Conservation (phyloP, 2,329 filamentous ascomycete genomes). For the Parascedosporium putredinis region DNA sequence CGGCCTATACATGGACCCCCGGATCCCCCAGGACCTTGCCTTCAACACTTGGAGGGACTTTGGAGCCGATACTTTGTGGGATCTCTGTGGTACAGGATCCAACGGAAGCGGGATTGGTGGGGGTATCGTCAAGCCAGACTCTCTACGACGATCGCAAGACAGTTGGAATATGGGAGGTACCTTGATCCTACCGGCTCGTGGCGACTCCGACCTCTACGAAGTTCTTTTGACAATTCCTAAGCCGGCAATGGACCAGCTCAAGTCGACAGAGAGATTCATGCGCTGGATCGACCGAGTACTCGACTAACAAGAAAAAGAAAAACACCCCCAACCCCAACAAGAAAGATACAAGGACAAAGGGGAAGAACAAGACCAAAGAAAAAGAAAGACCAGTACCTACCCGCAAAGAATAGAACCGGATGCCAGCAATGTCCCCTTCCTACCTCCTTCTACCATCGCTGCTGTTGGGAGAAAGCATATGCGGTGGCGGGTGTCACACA, state of each 20-base stretch:
- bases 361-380: too few species aligned
- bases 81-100: conserved; percentile 13
- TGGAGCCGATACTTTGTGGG: conserved; percentile 29
- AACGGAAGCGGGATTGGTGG: background rate
- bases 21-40: conserved; percentile 26
- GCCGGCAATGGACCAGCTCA: conserved; percentile 19
- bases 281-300: conserved; percentile 18
- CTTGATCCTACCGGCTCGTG: conserved; percentile 21
- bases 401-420: too few species aligned
- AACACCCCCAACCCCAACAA: too few species aligned
- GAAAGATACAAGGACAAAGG: too few species aligned
- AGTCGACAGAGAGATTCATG: conserved; percentile 17
- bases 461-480: too few species aligned
- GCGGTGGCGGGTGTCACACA: too few species aligned
- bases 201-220: conserved; percentile 16
- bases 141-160: conserved; percentile 20
- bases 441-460: too few species aligned
- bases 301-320: too few species aligned
- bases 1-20: conserved; percentile 29
- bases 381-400: too few species aligned
- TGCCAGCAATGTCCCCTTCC: too few species aligned
- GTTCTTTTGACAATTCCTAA: conserved; percentile 21
- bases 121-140: conserved; percentile 15
- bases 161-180: conserved; percentile 20
- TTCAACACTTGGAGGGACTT: conserved; percentile 36